Evolutionary conservation across 805 yeast species (phyloP).

Genomic region (Sugiyamaella chiloensis): DNA sequence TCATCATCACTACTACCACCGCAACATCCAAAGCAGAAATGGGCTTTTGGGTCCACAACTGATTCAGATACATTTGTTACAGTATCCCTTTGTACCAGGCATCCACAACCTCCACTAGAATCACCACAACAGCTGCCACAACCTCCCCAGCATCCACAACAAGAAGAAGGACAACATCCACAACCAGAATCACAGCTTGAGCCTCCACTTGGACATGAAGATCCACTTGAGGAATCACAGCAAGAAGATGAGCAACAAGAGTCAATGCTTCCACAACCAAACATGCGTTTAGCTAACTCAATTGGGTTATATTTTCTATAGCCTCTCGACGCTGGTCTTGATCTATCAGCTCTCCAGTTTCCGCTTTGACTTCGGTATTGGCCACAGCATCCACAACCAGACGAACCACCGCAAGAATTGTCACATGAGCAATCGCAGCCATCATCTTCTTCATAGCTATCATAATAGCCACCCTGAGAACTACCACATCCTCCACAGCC

Average conservation of each 20-base stretch:
- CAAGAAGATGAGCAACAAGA: neutral
- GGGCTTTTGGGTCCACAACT: neutral
- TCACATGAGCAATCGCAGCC: neutral
- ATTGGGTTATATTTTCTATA: too few species aligned
- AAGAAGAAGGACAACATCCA: constrained; percentile 2
- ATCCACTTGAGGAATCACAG: constrained; percentile 2
- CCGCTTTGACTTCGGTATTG: neutral
- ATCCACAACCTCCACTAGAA: too few species aligned
- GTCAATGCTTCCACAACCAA: constrained; percentile 10
- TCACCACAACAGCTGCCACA: constrained; percentile 8
- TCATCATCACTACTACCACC: neutral
- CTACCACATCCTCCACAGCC: neutral
- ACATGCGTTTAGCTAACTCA: constrained; percentile 6
- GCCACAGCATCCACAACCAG: neutral
- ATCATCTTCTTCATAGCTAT: neutral
- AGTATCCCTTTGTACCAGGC: neutral
- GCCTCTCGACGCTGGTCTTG: too few species aligned
- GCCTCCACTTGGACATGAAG: too few species aligned
- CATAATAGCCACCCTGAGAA: too few species aligned
- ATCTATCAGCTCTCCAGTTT: neutral
- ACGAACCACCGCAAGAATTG: neutral
- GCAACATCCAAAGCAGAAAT: constrained; percentile 5
- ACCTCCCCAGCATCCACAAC: constrained; percentile 6
- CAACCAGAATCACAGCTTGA: neutral
- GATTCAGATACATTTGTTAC: too few species aligned